These are phyloP conservation scores for Fonsecaea erecta DNA, from an alignment of 2,329 filamentous ascomycete genomes.

Conservation along the genomic window DNA sequence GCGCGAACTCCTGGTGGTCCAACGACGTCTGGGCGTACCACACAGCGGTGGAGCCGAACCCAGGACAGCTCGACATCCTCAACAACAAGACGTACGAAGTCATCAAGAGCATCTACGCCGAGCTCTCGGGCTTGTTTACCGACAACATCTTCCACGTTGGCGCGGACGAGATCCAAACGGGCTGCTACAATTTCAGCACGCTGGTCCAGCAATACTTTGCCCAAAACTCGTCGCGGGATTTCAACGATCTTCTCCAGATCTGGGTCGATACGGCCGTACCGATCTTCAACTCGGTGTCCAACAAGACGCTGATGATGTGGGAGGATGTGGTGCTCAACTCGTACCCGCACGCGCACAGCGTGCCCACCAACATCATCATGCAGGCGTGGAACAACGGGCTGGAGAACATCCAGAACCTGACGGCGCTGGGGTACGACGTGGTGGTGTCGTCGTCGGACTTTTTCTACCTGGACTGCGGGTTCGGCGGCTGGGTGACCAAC, in stretches of 20 bases:
- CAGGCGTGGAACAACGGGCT: constrained; percentile 62
- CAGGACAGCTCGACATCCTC: constrained; percentile 61
- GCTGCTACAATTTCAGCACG: constrained; percentile 63
- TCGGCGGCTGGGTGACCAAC: constrained; percentile 60
- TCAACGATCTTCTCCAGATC: constrained; percentile 59
- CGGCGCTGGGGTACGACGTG: constrained; percentile 57
- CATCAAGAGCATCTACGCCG: constrained; percentile 59
- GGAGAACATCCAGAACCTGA: constrained; percentile 58
- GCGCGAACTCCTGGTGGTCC: constrained; percentile 63
- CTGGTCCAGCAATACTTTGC: constrained; percentile 57
- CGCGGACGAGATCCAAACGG: constrained; percentile 59
- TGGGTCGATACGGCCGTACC: constrained; percentile 60
- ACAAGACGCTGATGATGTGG: constrained; percentile 63
- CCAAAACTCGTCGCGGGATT: constrained; percentile 55
- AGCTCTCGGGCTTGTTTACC: constrained; percentile 56
- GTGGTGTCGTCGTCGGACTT: constrained; percentile 63
- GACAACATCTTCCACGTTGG: constrained; percentile 63
- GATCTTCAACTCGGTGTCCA: constrained; percentile 52
- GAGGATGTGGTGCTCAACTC: constrained; percentile 56
- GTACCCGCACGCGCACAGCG: constrained; percentile 51
- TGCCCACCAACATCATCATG: constrained; percentile 57
- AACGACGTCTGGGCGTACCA: constrained; percentile 61
- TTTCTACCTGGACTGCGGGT: constrained; percentile 62
- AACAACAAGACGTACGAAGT: constrained; percentile 62
- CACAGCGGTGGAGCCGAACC: constrained; percentile 62